Evolutionary conservation across 805 yeast genomes (phyloP), one percentile per base, ranked within the genome.

Genomic region (Barnettozyma siamensis): DNA sequence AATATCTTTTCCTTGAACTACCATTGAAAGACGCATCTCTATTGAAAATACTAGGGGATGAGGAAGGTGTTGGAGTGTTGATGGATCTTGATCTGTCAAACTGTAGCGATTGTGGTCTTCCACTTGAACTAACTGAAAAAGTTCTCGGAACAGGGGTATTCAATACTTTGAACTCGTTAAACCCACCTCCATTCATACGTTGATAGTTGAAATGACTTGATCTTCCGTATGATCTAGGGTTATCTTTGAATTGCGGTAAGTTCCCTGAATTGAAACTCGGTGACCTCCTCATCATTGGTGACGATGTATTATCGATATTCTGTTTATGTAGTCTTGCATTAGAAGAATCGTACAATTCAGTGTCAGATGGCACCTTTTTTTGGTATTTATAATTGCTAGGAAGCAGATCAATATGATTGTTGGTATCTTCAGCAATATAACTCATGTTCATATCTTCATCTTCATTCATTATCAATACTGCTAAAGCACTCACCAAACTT

Each of bases 381-480:
- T 26, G 13, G 5, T 11, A 26, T 26, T 26, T 9, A 5, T 26
- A 13, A 11, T 26, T 8, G 29, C 11, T 26, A 26, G 29, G 8
- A 13, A 11, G 7, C 11, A 13, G n/a, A 11, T 24, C 29, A 12
- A 35, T 13, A 13, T 24, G 20, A 10, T 17, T n/a, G 17, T 20
- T 29, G 7, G 30, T 29, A 13, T 32, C 46, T 24, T 37, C 43
- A 8, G 40, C 38, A 17, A 40, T 38, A 28, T 45, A 44, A 5
- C 33, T 17, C 10, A 40, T 35, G 19, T 31, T 35, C 29, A 35
- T 30, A 7, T 37, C 38, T 13, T 50, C 58, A 5, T 49, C 54
- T 18, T 50, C 57, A 26, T 51, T 47, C 56, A 64, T 58, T 12
- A 64, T 54, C 37, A 64, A 44, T 8, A 60, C 53, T 6, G 67